phyloP scores from a whole-genome alignment of 2,329 filamentous ascomycete species.

The Penicillium sp. region DNA sequence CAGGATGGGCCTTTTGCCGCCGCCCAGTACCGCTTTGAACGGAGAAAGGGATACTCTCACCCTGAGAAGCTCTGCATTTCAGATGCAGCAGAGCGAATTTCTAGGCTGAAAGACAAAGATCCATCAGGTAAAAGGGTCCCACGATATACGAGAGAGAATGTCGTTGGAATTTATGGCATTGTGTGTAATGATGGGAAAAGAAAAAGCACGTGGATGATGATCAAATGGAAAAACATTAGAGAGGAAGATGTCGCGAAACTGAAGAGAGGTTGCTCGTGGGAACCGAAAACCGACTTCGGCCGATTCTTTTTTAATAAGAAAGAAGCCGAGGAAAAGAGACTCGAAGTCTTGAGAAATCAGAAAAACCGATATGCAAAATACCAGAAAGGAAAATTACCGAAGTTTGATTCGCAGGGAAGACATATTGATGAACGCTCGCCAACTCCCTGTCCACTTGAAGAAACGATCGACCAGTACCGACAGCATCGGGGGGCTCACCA shows the following conservation, averaged over 20 bases:
- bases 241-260: background rate
- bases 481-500: background rate
- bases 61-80: background rate
- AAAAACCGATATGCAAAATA: background rate
- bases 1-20: background rate
- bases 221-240: background rate
- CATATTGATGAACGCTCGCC: background rate
- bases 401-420: background rate
- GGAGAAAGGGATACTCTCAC: background rate
- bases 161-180: background rate
- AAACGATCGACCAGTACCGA: background rate
- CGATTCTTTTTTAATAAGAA: background rate
- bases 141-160: background rate
- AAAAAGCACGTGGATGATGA: background rate
- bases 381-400: background rate
- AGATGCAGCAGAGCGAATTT: background rate
- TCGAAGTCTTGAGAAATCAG: background rate
- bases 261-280: background rate
- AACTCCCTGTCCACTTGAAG: background rate
- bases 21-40: background rate
- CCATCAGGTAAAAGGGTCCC: background rate
- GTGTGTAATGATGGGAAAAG: background rate
- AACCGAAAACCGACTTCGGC: background rate
- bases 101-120: background rate
- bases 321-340: background rate